Evolutionary conservation across 768 basidiomycete species (phyloP).

Genomic region (Leccinum barrowsii): DNA sequence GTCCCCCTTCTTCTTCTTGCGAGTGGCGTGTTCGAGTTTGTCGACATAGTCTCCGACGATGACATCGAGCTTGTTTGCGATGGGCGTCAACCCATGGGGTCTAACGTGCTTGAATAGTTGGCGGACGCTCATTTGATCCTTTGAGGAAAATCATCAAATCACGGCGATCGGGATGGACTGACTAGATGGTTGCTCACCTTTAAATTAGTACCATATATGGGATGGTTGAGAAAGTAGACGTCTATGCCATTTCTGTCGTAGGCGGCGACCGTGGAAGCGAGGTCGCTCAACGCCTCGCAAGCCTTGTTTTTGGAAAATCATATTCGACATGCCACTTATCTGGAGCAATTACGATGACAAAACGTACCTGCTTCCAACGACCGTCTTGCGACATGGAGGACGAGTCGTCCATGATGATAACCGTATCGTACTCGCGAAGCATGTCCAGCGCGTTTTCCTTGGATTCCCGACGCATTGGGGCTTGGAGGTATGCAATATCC

Average conservation of each 20-base stretch:
- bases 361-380: constrained; percentile 49
- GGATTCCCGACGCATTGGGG: constrained; percentile 26
- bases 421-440: constrained; percentile 49
- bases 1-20: constrained; percentile 21
- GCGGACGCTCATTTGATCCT: constrained; percentile 39
- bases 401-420: constrained; percentile 61
- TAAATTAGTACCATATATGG: constrained; percentile 31
- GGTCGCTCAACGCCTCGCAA: constrained; percentile 32
- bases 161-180: neutral
- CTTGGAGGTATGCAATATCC: constrained; percentile 22
- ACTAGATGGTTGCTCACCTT: constrained; percentile 29
- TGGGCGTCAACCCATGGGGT: constrained; percentile 46
- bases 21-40: constrained; percentile 32
- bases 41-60: constrained; percentile 38
- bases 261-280: constrained; percentile 45
- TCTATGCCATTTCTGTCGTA: constrained; percentile 63
- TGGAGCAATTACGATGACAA: neutral
- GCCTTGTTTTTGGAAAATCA: neutral
- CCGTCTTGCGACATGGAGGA: constrained; percentile 45
- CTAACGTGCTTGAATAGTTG: constrained; percentile 42
- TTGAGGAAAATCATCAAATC: neutral
- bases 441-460: constrained; percentile 32
- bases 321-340: neutral
- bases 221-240: constrained; percentile 54
- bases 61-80: constrained; percentile 39